These are phyloP conservation scores for Funneliformis caledonium DNA, from an alignment of 371 early-diverging fungal species.

Conservation along the genomic window DNA sequence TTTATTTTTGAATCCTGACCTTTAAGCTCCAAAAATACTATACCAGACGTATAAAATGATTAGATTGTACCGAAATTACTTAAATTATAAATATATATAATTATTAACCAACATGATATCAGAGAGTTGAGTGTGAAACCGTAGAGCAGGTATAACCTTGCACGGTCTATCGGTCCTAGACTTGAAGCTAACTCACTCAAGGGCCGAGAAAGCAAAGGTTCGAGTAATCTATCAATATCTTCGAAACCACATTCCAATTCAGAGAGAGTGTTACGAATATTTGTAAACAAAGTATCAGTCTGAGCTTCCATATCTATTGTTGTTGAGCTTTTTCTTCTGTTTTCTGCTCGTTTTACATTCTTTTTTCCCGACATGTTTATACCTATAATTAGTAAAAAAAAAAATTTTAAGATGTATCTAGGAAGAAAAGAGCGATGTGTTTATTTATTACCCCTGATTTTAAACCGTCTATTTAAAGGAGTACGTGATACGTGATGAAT, in stretches of 20 bases:
- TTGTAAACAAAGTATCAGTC: not conserved
- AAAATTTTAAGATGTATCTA: no score
- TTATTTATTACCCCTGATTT: no score
- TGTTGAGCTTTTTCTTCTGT: no score
- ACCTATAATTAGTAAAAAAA: no score
- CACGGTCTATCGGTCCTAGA: slow-evolving; percentile 11
- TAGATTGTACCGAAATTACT: no score
- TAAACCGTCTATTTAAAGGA: no score
- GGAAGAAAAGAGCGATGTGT: no score
- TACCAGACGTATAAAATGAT: no score
- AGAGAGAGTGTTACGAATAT: not conserved
- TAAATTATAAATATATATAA: not conserved
- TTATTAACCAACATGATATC: not conserved
- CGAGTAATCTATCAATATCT: not conserved
- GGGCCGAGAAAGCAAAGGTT: not conserved
- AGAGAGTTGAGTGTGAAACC: not conserved
- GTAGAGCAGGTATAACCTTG: slow-evolving; percentile 3
- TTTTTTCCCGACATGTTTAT: no score
- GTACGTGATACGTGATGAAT: no score
- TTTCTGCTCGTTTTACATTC: no score
- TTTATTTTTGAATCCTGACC: not conserved
- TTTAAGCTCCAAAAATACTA: slow-evolving; percentile 13
- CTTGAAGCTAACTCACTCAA: slow-evolving; percentile 9
- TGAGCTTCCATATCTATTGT: not conserved
- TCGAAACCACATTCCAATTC: not conserved